Percentiles rank a stretch among this genome's conserved stretches.
These are phyloP conservation scores for Melocanna baccifera DNA, from an alignment of 176 grass and related monocot species.

Conservation along the genomic window DNA sequence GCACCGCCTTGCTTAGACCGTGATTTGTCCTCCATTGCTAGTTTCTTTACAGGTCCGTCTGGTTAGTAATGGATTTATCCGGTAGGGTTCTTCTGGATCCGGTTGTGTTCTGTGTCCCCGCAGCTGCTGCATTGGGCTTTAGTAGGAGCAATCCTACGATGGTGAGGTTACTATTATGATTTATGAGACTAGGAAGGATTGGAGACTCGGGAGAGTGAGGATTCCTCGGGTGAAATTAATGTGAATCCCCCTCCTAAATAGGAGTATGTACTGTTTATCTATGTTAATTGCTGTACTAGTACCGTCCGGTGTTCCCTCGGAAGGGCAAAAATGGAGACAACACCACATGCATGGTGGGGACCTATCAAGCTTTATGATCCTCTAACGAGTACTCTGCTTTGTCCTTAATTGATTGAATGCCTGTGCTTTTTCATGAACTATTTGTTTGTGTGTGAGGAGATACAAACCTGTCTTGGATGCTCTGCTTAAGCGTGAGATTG, in stretches of 20 bases:
- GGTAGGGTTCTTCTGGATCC: neutral
- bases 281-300: neutral
- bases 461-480: neutral
- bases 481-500: too few species aligned
- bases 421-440: neutral
- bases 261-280: neutral
- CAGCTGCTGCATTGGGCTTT: too few species aligned
- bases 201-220: neutral
- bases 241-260: neutral
- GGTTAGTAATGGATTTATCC: neutral
- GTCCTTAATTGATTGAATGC: too few species aligned
- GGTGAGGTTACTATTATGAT: too few species aligned
- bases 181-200: neutral
- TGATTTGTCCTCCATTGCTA: neutral
- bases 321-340: neutral
- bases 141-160: too few species aligned
- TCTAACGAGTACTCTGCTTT: neutral
- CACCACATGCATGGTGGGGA: neutral
- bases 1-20: neutral
- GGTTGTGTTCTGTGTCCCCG: neutral
- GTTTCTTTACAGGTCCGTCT: neutral
- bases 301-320: neutral
- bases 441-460: neutral
- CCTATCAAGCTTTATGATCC: neutral
- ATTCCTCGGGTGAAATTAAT: neutral